Evolutionary conservation across 768 basidiomycete genomes (phyloP).

Genomic region (Daedaleopsis nitida): DNA sequence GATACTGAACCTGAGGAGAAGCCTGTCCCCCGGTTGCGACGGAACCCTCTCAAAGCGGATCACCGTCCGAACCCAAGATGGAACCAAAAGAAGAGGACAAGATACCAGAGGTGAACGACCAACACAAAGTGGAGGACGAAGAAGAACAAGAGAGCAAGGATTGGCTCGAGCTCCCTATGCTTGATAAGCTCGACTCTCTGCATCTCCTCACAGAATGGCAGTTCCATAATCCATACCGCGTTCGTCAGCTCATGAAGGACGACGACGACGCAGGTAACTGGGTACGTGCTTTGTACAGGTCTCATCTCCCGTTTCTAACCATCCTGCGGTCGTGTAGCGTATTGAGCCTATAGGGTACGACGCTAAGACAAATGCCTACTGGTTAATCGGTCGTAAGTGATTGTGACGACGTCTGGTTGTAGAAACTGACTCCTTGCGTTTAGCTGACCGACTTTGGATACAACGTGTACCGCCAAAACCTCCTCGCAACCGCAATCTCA

Average conservation of each 20-base stretch:
- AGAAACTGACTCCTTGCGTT: slow-evolving; percentile 2
- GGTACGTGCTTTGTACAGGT: slow-evolving; percentile 47
- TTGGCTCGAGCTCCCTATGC: slow-evolving; percentile 74
- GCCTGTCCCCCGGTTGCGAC: background rate
- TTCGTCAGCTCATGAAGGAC: slow-evolving; percentile 72
- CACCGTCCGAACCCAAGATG: background rate
- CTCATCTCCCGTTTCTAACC: background rate
- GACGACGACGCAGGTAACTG: slow-evolving; percentile 79
- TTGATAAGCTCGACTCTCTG: slow-evolving; percentile 73
- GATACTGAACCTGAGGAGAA: background rate
- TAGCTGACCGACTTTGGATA: slow-evolving; percentile 85
- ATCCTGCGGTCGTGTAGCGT: slow-evolving; percentile 47
- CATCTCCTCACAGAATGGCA: slow-evolving; percentile 83
- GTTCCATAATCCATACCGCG: slow-evolving; percentile 72
- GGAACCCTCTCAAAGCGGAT: background rate
- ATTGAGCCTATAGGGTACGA: slow-evolving; percentile 88
- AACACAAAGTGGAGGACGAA: background rate
- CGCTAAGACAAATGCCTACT: slow-evolving; percentile 75
- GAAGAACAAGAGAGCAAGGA: slow-evolving; percentile 49
- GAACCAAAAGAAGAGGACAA: slow-evolving; percentile 11
- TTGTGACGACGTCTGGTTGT: background rate
- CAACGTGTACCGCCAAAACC: slow-evolving; percentile 67
- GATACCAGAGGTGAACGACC: slow-evolving; percentile 1
- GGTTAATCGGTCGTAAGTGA: slow-evolving; percentile 76
- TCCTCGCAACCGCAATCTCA: slow-evolving; percentile 33